Evolutionary conservation across 2,329 filamentous ascomycete species (phyloP), one percentile per base, ranked within the genome.

Genomic region (Pseudocercospora musae): DNA sequence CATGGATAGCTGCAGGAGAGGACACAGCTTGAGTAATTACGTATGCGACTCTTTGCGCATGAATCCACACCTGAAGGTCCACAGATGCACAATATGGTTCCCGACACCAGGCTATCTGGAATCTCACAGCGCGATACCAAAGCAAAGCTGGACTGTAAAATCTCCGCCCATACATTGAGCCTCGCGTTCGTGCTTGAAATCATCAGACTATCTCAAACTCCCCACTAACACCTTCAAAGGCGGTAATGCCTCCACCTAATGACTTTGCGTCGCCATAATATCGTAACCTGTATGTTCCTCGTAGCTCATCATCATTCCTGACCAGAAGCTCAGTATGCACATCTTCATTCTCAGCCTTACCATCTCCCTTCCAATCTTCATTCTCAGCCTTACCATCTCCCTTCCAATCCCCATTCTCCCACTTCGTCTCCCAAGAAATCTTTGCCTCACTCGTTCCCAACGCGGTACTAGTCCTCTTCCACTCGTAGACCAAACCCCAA

Each of bases 241-340:
- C 75, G 42, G 79, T 84, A 42, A 95, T 86, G 0, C 71, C 77
- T 0, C 88, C 87, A 1, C 81, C 85, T 10, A 87, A 69, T 5
- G 80, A 80, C 83, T 93, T 97, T 2, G 86, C 81, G 77, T 97
- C 92, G 0, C 94, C 94, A 76, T 88, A 94, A 73, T 97, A 98
- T 78, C 82, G 85, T 50, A 96, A 77, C 23, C 92, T 81, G 77
- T 96, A 98, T 53, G 83, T 85, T 0, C 93, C 93, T 0, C 59
- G 59, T 58, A 75, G 60, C 4, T 59, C 61, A 21, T 57, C 29
- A 66, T 76, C 60, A 59, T 74, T 74, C 55, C 58, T 77, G 62
- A 57, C 50, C 46, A 70, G 58, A 48, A 71, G 61, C 18, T 72
- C 70, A n/a, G 62, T 62, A 57, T 69, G 66, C 46, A 57, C 5